These are phyloP conservation scores for Blepharisma undulans DNA, from an alignment of 169 alveolate genomes.

Conservation along the genomic window DNA sequence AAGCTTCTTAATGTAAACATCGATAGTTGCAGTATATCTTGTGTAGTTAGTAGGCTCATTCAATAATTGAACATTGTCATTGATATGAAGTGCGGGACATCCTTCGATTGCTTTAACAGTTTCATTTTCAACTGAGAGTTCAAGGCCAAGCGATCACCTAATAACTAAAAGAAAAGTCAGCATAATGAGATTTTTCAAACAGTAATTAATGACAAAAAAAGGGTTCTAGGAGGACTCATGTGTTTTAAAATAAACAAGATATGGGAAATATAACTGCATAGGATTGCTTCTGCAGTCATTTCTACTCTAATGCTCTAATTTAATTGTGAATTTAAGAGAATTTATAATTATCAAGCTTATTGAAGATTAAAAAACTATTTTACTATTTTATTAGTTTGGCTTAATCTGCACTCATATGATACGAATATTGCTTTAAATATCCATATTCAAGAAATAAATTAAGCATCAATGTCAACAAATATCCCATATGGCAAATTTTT, in stretches of 20 bases:
- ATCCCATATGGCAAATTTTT: not conserved
- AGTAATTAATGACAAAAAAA: not conserved
- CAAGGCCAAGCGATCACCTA: not conserved
- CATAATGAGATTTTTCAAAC: not conserved
- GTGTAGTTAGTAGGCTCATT: not conserved
- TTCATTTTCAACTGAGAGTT: not conserved
- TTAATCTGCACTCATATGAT: too few relatives aligned
- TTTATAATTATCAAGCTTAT: too few relatives aligned
- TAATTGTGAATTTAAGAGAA: too few relatives aligned
- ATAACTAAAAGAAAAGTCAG: not conserved
- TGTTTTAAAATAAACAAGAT: too few relatives aligned
- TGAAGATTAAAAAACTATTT: too few relatives aligned
- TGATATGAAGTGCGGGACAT: not conserved
- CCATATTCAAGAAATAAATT: not conserved
- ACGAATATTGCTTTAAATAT: too few relatives aligned
- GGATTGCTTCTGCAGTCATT: too few relatives aligned
- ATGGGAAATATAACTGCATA: too few relatives aligned
- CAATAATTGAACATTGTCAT: not conserved
- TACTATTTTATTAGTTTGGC: too few relatives aligned
- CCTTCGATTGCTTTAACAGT: not conserved
- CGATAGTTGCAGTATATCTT: not conserved
- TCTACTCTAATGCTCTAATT: too few relatives aligned
- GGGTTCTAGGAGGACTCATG: not conserved
- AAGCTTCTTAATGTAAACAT: not conserved
- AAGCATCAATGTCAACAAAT: not conserved